A percentile compares a stretch with the other conserved stretches of the same genome.
Conservation (phyloP, 768 basidiomycete species). For the Macrolepiota dolichaula region DNA sequence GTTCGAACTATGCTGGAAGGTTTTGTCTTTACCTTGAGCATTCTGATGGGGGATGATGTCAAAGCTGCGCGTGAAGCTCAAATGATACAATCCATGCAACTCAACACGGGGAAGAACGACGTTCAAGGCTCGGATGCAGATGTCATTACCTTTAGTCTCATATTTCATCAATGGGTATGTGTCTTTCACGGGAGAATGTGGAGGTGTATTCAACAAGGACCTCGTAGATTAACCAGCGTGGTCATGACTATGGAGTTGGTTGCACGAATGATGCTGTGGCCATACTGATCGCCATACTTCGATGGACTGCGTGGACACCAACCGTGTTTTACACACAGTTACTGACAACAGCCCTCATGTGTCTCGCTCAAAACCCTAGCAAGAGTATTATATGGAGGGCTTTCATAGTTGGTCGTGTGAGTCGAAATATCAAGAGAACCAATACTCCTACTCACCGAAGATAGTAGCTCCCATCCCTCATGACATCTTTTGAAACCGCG, state of each 20-base stretch:
- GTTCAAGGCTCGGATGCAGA: conserved; percentile 61
- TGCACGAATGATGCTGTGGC: conserved; percentile 49
- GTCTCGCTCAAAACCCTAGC: conserved; percentile 47
- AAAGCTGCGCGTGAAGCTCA: conserved; percentile 70
- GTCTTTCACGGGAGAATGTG: neutral
- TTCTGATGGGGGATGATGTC: conserved; percentile 65
- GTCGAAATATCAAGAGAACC: conserved; percentile 18
- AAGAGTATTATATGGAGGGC: conserved; percentile 57
- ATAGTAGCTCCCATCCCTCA: conserved; percentile 56
- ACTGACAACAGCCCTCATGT: conserved; percentile 59
- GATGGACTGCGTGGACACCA: conserved; percentile 64
- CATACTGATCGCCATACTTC: conserved; percentile 50
- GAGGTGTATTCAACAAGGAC: neutral
- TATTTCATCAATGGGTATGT: conserved; percentile 61
- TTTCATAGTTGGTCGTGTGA: conserved; percentile 70
- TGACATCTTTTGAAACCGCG: conserved; percentile 52
- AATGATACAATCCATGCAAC: conserved; percentile 61
- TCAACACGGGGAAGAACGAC: conserved; percentile 56
- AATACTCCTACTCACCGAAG: neutral
- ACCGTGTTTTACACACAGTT: conserved; percentile 67
- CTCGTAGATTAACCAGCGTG: conserved; percentile 53
- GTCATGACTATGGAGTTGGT: conserved; percentile 61
- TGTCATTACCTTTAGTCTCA: conserved; percentile 57
- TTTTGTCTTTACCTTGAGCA: conserved; percentile 55
- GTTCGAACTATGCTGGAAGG: conserved; percentile 57